phyloP scores from a whole-genome alignment of 345 rosid genomes.

The Melastoma malabathricum region DNA sequence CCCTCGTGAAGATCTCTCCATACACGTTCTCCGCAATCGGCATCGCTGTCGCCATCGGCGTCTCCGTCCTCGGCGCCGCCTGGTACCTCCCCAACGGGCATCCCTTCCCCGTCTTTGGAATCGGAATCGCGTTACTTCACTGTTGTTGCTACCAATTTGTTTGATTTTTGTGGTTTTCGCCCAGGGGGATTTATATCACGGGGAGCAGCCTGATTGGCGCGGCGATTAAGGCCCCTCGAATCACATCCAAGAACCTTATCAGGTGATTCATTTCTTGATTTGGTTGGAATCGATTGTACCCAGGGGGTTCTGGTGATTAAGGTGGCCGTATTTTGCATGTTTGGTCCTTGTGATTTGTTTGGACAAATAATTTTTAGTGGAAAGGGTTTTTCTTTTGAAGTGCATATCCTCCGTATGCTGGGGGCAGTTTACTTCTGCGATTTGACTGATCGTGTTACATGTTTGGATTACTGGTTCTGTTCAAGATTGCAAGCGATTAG shows the following conservation, averaged over 20 bases:
- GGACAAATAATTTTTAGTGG: too few relatives aligned
- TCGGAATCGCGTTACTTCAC: not conserved
- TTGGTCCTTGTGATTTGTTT: too few relatives aligned
- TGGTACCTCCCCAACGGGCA: constrained; percentile 31
- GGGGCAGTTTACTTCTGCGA: too few relatives aligned
- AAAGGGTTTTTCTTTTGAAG: too few relatives aligned
- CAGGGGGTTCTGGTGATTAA: not conserved
- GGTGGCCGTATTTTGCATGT: not conserved
- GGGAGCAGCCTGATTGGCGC: constrained; percentile 99
- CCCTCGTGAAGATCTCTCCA: constrained; percentile 74
- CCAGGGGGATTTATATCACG: constrained; percentile 91
- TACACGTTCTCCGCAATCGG: constrained; percentile 94
- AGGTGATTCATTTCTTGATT: constrained; percentile 25
- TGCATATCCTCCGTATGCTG: too few relatives aligned
- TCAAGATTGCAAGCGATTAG: too few relatives aligned
- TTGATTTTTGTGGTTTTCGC: not conserved
- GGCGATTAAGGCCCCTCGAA: constrained; percentile 95
- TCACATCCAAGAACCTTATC: constrained; percentile 92
- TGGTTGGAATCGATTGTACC: not conserved
- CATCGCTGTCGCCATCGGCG: constrained; percentile 89
- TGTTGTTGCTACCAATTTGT: not conserved
- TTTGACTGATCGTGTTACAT: too few relatives aligned
- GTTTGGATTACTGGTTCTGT: too few relatives aligned
- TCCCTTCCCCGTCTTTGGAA: not conserved
- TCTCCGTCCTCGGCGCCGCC: constrained; percentile 98